These are phyloP conservation scores for Penicillium polonicum DNA, from an alignment of 2,329 filamentous ascomycete genomes.

Conservation along the genomic window DNA sequence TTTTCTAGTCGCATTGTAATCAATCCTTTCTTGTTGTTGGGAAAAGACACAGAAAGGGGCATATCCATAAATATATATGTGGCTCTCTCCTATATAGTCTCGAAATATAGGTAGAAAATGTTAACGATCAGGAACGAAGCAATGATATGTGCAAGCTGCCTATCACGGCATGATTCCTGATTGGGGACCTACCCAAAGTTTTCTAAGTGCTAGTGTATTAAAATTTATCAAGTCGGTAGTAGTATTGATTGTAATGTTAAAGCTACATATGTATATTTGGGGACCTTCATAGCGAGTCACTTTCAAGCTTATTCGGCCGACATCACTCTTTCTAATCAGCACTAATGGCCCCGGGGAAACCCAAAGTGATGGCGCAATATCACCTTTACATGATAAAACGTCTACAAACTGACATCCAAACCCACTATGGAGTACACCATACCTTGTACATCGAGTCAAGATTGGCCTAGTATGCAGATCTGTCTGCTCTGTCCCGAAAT, in stretches of 20 bases:
- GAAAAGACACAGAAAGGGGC: neutral
- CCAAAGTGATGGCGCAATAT: neutral
- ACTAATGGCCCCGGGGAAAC: neutral
- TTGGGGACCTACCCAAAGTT: neutral
- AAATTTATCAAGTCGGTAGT: neutral
- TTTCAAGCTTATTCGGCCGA: neutral
- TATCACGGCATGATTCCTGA: neutral
- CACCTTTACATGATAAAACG: neutral
- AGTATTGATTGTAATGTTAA: neutral
- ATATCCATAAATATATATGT: neutral
- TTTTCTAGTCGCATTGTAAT: neutral
- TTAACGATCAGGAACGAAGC: neutral
- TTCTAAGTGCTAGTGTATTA: too few relatives aligned
- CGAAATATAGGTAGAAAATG: neutral
- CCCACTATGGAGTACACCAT: neutral
- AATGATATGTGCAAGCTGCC: neutral
- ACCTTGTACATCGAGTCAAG: neutral
- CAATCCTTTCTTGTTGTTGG: neutral
- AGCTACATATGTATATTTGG: neutral
- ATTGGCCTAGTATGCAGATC: neutral
- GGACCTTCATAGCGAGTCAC: neutral
- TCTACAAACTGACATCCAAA: neutral
- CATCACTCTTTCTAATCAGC: neutral
- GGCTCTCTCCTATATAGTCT: neutral
- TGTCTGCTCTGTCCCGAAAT: neutral